Base-by-base conservation (phyloP, 192 early-diverging fungal genomes). In the Umbelopsis sp. region DNA sequence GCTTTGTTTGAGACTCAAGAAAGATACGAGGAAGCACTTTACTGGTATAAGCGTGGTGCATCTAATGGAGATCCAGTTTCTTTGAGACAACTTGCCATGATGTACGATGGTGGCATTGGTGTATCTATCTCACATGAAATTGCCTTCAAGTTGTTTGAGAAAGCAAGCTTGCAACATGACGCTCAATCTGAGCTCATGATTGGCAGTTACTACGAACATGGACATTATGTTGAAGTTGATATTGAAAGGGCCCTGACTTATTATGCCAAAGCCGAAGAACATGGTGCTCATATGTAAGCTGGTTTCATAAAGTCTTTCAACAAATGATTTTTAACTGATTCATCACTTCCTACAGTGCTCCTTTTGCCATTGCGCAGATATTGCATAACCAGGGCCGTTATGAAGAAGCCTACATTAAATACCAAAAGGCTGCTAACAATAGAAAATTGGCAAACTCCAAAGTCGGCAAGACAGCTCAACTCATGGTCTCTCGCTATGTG, bases 191-290 rank as follows among this genome's bases (percentile, higher is more conserved):
- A 64, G 33, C 25, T 78, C 46, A 73, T 69, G 20, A 35, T 85
- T 6, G 84, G 75, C 2, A 73, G 65, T 18, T 71, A 71, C 48
- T 83, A 82, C 49, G 73, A 84, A 45, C 50, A 82, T 65, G 84
- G 84, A 21, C 41, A 71, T 20, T 68, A 69, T 30, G 84, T 85
- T 35, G 46, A 41, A 13, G 46, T 64, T 30, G 67, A 83, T 46
- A 50, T 68, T 3, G 73, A 55, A n/a, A 37, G 68, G 7, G 69
- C 76, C 33, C 49, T 70, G 13, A 46, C 68, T 13, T 72, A 73
- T 37, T 78, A 71, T 33, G 67, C 64, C 22, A 74, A 75, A 50
- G 72, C 80, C n/a, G 53, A 68, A 30, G 23, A 49, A 45, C 46
- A 69, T n/a, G 72, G 77, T 23, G 69, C 74, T 49, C 20, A 52